Percentiles rank a stretch among this genome's conserved stretches.
phyloP scores from a whole-genome alignment of 345 rosid species.

The Erysimum cheiranthoides region DNA sequence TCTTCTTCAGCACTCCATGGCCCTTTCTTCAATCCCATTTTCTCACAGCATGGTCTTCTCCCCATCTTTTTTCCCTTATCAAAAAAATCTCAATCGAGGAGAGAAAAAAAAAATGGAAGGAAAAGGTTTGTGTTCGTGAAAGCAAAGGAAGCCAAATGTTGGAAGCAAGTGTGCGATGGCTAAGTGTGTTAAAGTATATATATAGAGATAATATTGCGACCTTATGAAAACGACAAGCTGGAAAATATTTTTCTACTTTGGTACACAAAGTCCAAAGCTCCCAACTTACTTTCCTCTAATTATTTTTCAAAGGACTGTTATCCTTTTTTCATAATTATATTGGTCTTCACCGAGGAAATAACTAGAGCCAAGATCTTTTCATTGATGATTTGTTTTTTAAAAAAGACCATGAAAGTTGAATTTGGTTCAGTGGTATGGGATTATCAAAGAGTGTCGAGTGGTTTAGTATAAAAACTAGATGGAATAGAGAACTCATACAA shows the following conservation, averaged over 20 bases:
- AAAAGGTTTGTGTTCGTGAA: conserved; percentile 2
- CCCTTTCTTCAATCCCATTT: conserved; percentile 49
- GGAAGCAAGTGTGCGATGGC: conserved; percentile 35
- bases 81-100: background rate
- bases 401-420: background rate
- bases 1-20: conserved; percentile 51
- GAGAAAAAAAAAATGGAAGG: background rate
- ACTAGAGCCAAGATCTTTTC: background rate
- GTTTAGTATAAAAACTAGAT: background rate
- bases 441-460: background rate
- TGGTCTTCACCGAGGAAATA: background rate
- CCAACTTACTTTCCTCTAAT: conserved; percentile 19
- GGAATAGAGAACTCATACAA: background rate
- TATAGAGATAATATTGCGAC: conserved; percentile 30
- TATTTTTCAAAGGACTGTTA: conserved; percentile 1
- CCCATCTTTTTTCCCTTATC: conserved; percentile 22
- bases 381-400: background rate
- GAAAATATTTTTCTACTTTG: conserved; percentile 27
- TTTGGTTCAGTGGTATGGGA: background rate
- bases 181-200: conserved; percentile 32
- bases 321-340: background rate
- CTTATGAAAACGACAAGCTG: conserved; percentile 25
- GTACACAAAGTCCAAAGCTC: conserved; percentile 25
- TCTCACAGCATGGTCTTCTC: conserved; percentile 50
- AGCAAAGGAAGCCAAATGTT: conserved; percentile 31